A percentile compares a stretch with the other conserved stretches of the same genome.
phyloP scores from a whole-genome alignment of 441 rosid species.

The Populus hybrid region DNA sequence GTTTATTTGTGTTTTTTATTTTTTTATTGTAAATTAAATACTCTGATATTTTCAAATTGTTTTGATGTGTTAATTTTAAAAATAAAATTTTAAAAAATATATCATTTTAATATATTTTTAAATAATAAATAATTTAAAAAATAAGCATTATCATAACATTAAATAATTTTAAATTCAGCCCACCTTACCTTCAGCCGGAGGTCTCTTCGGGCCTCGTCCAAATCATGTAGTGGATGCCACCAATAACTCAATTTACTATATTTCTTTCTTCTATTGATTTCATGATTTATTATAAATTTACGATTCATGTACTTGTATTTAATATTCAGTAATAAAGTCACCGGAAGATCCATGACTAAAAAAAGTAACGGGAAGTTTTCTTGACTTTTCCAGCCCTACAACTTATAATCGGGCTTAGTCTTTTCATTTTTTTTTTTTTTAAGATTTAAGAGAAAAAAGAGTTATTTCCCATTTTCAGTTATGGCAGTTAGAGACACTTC shows the following conservation, averaged over 20 bases:
- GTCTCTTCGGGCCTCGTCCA: too few species aligned
- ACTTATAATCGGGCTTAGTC: background rate
- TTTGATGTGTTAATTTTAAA: too few species aligned
- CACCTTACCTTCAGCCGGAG: background rate
- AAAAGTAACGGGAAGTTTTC: background rate
- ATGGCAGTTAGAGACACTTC: conserved; percentile 95
- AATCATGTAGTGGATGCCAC: background rate
- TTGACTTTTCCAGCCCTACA: background rate
- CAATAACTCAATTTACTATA: too few species aligned
- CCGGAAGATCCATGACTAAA: background rate
- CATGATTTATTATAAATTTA: background rate
- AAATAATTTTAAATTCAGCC: background rate
- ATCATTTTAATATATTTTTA: too few species aligned
- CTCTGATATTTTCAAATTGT: too few species aligned
- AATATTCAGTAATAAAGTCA: background rate
- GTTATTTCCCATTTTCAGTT: conserved; percentile 40
- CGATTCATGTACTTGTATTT: background rate
- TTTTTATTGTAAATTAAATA: too few species aligned
- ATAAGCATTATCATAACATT: too few species aligned
- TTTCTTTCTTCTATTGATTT: too few species aligned
- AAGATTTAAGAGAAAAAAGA: background rate
- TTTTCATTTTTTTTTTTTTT: too few species aligned
- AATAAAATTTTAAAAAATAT: too few species aligned
- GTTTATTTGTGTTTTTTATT: too few species aligned
- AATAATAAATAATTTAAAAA: too few species aligned